Conservation (phyloP, 495 filamentous ascomycete species). For the Penicillium daleae region DNA sequence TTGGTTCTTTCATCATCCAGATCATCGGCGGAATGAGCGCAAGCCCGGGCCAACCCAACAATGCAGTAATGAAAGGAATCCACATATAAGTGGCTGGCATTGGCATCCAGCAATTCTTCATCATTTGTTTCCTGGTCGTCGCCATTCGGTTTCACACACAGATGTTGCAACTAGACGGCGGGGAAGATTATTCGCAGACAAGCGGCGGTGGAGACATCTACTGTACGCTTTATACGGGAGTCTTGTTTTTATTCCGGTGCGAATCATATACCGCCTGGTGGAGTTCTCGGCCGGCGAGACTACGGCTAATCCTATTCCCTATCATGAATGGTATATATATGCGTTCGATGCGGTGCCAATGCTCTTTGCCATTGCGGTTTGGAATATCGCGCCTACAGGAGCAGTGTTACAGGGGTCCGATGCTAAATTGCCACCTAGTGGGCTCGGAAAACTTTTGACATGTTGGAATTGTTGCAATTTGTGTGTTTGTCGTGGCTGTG, state of each 20-base stretch:
- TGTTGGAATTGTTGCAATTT: background rate
- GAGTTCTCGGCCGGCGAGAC: background rate
- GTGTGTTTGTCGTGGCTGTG: background rate
- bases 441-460: background rate
- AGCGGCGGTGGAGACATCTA: background rate
- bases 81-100: slow-evolving; percentile 63
- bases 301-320: background rate
- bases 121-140: slow-evolving; percentile 51
- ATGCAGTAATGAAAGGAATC: slow-evolving; percentile 33
- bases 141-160: slow-evolving; percentile 53
- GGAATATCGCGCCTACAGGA: background rate
- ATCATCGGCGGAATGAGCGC: background rate
- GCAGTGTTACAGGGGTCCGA: background rate
- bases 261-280: background rate
- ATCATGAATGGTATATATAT: background rate
- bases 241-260: background rate
- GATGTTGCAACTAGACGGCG: slow-evolving; percentile 12
- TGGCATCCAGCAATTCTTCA: slow-evolving; percentile 59
- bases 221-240: background rate
- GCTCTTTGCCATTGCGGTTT: background rate
- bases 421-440: background rate
- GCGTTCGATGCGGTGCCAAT: slow-evolving; percentile 2
- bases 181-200: background rate
- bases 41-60: background rate
- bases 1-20: background rate